Conservation (phyloP, 2,329 filamentous ascomycete genomes). For the Thelonectria olida region DNA sequence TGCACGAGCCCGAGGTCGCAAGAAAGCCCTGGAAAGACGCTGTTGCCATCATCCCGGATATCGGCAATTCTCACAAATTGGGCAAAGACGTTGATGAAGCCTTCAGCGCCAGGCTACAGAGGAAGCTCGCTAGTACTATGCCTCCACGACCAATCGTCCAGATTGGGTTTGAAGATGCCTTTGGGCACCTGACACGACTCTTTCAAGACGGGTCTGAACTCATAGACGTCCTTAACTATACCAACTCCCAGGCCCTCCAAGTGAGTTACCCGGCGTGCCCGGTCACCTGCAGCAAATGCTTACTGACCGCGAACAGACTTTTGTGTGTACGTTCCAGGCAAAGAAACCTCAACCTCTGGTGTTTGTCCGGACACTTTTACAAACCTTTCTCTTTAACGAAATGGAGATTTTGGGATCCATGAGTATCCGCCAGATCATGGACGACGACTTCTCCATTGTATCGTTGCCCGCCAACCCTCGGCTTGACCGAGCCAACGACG, state of each 20-base stretch:
- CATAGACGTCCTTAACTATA: conserved; percentile 72
- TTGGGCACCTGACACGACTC: conserved; percentile 73
- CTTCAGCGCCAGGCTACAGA: conserved; percentile 90
- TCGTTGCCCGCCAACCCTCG: conserved; percentile 77
- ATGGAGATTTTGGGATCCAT: conserved; percentile 74
- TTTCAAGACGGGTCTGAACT: conserved; percentile 77
- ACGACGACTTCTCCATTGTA: conserved; percentile 81
- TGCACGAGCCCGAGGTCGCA: conserved; percentile 56
- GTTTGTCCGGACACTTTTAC: conserved; percentile 82
- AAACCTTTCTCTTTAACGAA: conserved; percentile 78
- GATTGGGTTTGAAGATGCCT: conserved; percentile 76
- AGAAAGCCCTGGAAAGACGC: conserved; percentile 63
- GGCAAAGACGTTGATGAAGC: conserved; percentile 76
- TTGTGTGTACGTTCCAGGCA: conserved; percentile 77
- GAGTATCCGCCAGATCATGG: conserved; percentile 78
- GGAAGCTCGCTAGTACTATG: conserved; percentile 91
- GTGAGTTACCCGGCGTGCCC: conserved; percentile 58
- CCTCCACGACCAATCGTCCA: conserved; percentile 91
- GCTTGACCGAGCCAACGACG: conserved; percentile 78
- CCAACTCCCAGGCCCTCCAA: conserved; percentile 74
- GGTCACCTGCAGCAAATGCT: background rate
- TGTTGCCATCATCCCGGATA: conserved; percentile 58
- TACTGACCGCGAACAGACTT: conserved; percentile 61
- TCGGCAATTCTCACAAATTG: conserved; percentile 69
- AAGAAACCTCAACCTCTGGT: conserved; percentile 84